These are phyloP conservation scores for Persicaria tinctoria DNA, from an alignment of 148 eudicot genomes.

Conservation along the genomic window DNA sequence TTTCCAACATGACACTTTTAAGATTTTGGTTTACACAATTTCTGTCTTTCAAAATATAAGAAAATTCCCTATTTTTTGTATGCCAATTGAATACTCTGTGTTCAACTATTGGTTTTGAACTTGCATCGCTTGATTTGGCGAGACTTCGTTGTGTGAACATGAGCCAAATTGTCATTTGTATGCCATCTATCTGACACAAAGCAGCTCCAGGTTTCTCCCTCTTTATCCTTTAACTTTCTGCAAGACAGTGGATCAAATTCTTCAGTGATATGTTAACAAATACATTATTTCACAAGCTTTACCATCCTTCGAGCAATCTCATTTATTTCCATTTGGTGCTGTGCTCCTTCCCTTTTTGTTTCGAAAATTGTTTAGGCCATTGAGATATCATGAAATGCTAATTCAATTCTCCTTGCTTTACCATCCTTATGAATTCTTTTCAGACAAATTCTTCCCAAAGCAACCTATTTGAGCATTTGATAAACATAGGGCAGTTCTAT, in stretches of 20 bases:
- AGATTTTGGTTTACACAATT: not conserved
- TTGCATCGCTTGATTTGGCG: not conserved
- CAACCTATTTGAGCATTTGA: constrained; percentile 88
- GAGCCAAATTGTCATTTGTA: not conserved
- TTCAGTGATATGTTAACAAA: not conserved
- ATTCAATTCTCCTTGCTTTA: not conserved
- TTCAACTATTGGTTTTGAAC: not conserved
- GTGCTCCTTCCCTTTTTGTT: not conserved
- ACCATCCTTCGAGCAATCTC: not conserved
- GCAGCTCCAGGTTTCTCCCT: not conserved
- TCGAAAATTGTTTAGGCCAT: not conserved
- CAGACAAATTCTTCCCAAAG: constrained; percentile 84
- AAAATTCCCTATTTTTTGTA: not conserved
- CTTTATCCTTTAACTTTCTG: not conserved
- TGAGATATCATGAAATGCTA: not conserved
- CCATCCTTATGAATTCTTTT: too few relatives aligned
- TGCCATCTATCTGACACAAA: not conserved
- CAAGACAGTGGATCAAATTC: constrained; percentile 1
- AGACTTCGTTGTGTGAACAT: not conserved
- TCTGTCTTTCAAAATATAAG: not conserved
- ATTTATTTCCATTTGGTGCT: not conserved
- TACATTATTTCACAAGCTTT: not conserved
- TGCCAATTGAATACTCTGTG: not conserved
- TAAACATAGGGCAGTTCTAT: constrained; percentile 83
- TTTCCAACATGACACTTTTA: not conserved